Percentiles rank a stretch among this genome's conserved stretches.
phyloP scores from a whole-genome alignment of 148 eudicot genomes.

The Dianthus caryophyllus region DNA sequence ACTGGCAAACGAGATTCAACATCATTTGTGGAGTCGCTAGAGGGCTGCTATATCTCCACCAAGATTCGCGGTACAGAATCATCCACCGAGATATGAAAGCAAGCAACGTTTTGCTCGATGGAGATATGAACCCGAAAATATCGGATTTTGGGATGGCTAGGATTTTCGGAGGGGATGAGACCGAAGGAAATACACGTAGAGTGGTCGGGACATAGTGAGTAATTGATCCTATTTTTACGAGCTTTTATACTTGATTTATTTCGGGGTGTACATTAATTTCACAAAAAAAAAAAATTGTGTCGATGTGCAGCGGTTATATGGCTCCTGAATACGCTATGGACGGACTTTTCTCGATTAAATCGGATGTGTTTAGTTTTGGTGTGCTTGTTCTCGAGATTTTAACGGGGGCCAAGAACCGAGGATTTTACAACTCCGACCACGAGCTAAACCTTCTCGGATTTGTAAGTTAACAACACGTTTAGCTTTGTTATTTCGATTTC shows the following conservation, averaged over 20 bases:
- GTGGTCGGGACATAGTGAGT: conserved; percentile 81
- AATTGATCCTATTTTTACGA: neutral
- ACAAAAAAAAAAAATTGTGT: neutral
- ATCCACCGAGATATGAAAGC: conserved; percentile 76
- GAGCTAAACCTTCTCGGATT: conserved; percentile 37
- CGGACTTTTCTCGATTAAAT: conserved; percentile 41
- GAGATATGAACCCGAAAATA: conserved; percentile 65
- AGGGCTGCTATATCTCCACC: conserved; percentile 75
- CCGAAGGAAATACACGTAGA: conserved; percentile 56
- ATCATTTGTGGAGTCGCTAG: conserved; percentile 66
- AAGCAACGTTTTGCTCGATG: conserved; percentile 66
- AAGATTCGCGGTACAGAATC: conserved; percentile 69
- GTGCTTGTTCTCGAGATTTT: conserved; percentile 44
- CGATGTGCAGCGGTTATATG: conserved; percentile 42
- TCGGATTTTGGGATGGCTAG: conserved; percentile 92
- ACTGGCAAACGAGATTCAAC: conserved; percentile 61
- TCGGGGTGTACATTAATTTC: neutral
- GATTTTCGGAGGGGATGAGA: conserved; percentile 74
- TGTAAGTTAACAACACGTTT: conserved; percentile 34
- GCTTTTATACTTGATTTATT: neutral
- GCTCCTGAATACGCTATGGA: conserved; percentile 47
- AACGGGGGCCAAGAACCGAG: conserved; percentile 33
- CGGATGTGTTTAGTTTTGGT: conserved; percentile 51
- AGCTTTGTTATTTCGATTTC: too few species aligned
- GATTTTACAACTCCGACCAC: conserved; percentile 20